A percentile compares a stretch with the other conserved stretches of the same genome.
Conservation (phyloP, 768 basidiomycete species). For the Kwoniella sp. region DNA sequence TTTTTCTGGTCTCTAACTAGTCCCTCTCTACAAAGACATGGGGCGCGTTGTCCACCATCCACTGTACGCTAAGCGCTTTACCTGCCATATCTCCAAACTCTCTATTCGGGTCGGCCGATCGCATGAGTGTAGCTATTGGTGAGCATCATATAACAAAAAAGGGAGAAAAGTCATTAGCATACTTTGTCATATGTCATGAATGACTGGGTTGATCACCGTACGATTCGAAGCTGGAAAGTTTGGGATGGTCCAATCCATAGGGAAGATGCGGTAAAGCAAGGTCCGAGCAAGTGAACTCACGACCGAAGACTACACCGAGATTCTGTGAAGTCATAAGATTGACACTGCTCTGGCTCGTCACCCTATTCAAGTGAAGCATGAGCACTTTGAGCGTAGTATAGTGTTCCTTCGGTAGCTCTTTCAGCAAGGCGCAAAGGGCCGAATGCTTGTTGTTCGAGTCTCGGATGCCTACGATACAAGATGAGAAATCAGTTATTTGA, state of each 20-base stretch:
- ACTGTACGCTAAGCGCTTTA: constrained; percentile 88
- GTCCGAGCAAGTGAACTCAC: too few species aligned
- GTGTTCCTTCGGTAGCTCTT: constrained; percentile 79
- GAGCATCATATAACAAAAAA: too few species aligned
- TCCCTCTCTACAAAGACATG: constrained; percentile 40
- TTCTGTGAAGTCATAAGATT: constrained; percentile 96
- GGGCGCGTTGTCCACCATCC: constrained; percentile 79
- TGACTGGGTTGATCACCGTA: too few species aligned
- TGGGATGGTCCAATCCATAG: too few species aligned
- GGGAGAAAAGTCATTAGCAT: constrained; percentile 14
- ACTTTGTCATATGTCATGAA: too few species aligned
- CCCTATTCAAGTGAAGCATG: constrained; percentile 80
- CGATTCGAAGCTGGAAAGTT: too few species aligned
- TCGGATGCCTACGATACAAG: constrained; percentile 58
- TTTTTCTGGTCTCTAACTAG: too few species aligned
- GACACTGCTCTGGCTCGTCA: constrained; percentile 67
- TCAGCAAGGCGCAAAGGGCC: constrained; percentile 68
- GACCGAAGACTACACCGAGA: constrained; percentile 95
- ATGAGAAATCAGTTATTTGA: background rate
- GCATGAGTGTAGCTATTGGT: constrained; percentile 81
- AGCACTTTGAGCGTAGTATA: constrained; percentile 79
- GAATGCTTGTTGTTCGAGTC: constrained; percentile 66
- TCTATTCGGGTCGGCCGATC: constrained; percentile 76
- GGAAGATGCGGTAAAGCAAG: too few species aligned
- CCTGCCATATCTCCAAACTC: constrained; percentile 98